A percentile compares a stretch with the other conserved stretches of the same genome.
These are phyloP conservation scores for Carex cristatella DNA, from an alignment of 176 grass and related monocot species.

Conservation along the genomic window DNA sequence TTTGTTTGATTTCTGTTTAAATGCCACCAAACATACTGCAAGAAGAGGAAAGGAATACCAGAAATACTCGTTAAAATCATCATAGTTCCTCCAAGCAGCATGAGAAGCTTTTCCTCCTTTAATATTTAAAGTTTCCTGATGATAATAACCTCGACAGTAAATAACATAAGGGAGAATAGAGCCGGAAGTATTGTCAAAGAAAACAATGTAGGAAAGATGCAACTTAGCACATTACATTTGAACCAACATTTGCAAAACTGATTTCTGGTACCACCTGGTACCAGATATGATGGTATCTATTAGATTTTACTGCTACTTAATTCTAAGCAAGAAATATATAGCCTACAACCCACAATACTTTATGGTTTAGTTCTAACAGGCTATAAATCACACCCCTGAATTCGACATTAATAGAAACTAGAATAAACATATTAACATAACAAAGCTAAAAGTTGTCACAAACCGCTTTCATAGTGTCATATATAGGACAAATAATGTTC, in stretches of 20 bases:
- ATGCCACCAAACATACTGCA: background rate
- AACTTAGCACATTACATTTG: background rate
- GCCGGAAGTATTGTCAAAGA: conserved; percentile 6
- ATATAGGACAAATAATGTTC: conserved; percentile 78
- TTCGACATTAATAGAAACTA: background rate
- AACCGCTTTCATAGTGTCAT: conserved; percentile 65
- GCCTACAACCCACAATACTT: background rate
- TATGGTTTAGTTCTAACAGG: background rate
- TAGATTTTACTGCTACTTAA: background rate
- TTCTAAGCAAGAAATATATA: background rate
- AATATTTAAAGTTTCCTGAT: conserved; percentile 76
- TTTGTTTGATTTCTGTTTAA: background rate
- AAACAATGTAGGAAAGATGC: background rate
- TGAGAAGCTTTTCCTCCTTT: conserved; percentile 74
- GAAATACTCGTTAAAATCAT: conserved; percentile 99
- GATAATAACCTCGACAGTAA: background rate
- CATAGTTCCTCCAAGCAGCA: conserved; percentile 94
- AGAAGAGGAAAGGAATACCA: conserved; percentile 41
- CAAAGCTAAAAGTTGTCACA: conserved; percentile 13
- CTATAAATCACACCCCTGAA: background rate
- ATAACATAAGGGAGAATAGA: conserved; percentile 24
- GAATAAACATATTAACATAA: background rate
- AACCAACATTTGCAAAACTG: background rate
- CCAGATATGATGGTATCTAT: background rate
- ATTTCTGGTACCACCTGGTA: background rate